phyloP scores from a whole-genome alignment of 1,139 yeast genomes.

The Yamadazyma conglobata region DNA sequence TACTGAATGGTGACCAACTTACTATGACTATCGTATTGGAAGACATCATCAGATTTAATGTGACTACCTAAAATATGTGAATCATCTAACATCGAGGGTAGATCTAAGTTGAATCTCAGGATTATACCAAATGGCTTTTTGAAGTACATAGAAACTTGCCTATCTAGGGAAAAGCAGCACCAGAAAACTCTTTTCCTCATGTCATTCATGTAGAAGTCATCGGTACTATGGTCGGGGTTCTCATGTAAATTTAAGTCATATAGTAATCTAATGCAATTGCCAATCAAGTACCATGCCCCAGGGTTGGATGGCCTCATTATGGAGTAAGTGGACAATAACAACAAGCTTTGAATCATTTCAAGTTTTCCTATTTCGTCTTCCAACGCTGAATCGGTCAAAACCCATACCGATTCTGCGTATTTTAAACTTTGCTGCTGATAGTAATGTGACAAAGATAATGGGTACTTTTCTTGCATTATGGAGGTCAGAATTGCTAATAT shows the following conservation, averaged over 20 bases:
- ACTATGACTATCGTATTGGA: neutral
- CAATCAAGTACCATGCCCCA: conserved; percentile 85
- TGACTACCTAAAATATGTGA: conserved; percentile 38
- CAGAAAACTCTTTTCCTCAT: conserved; percentile 75
- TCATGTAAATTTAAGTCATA: conserved; percentile 81
- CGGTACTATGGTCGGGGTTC: conserved; percentile 29
- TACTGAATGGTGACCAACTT: conserved; percentile 11
- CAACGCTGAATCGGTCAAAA: conserved; percentile 1
- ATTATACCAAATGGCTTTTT: conserved; percentile 74
- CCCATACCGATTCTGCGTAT: conserved; percentile 54
- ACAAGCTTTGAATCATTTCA: conserved; percentile 67
- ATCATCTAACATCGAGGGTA: conserved; percentile 70
- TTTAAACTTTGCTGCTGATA: conserved; percentile 65
- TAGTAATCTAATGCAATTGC: conserved; percentile 70
- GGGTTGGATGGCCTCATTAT: conserved; percentile 73
- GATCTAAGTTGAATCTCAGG: conserved; percentile 48
- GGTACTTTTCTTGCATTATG: conserved; percentile 64
- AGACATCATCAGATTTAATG: neutral
- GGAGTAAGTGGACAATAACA: conserved; percentile 66
- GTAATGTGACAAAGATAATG: conserved; percentile 59
- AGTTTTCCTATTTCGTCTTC: conserved; percentile 49
- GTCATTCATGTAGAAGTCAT: conserved; percentile 56
- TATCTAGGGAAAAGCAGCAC: conserved; percentile 79
- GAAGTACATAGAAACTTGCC: conserved; percentile 67
- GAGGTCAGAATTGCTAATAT: conserved; percentile 79